Percentiles rank a stretch among this genome's conserved stretches.
phyloP scores from a whole-genome alignment of 805 yeast genomes.

The Teunomyces cretensis region DNA sequence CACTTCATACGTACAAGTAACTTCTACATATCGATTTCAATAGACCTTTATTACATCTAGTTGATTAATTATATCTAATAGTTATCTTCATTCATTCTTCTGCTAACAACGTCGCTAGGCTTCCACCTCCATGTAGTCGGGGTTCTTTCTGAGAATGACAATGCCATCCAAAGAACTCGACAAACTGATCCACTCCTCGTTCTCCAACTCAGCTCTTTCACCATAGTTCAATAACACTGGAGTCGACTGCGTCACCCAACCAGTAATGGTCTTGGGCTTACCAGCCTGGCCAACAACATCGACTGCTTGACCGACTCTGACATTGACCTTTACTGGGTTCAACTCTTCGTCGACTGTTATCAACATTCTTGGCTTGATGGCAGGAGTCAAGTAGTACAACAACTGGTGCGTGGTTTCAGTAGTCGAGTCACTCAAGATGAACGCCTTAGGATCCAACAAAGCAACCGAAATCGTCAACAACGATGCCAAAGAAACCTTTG shows the following conservation, averaged over 20 bases:
- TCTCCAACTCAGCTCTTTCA: slow-evolving; percentile 93
- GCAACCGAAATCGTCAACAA: slow-evolving; percentile 81
- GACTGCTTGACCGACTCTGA: slow-evolving; percentile 98
- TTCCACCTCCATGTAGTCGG: slow-evolving; percentile 72
- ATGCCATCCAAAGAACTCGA: slow-evolving; percentile 87
- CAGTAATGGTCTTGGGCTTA: slow-evolving; percentile 97
- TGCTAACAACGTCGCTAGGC: slow-evolving; percentile 11
- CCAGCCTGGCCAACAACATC: slow-evolving; percentile 99
- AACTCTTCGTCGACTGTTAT: slow-evolving; percentile 89
- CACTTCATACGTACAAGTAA: background rate
- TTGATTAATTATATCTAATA: slow-evolving; percentile 1
- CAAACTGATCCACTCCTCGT: slow-evolving; percentile 81
- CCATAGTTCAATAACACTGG: slow-evolving; percentile 93
- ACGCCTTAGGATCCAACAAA: slow-evolving; percentile 79
- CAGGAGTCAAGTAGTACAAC: slow-evolving; percentile 81
- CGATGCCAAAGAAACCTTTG: slow-evolving; percentile 88
- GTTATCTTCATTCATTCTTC: slow-evolving; percentile 2
- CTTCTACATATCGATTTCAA: slow-evolving; percentile 2
- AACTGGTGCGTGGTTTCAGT: slow-evolving; percentile 63
- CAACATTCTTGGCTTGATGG: slow-evolving; percentile 89
- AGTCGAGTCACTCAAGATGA: slow-evolving; percentile 64
- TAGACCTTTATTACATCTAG: background rate
- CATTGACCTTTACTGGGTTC: slow-evolving; percentile 91
- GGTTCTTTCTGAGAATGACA: slow-evolving; percentile 88
- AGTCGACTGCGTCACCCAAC: slow-evolving; percentile 98